Base-by-base conservation (phyloP, 2,329 filamentous ascomycete species). In the Ampelomyces quisqualis region DNA sequence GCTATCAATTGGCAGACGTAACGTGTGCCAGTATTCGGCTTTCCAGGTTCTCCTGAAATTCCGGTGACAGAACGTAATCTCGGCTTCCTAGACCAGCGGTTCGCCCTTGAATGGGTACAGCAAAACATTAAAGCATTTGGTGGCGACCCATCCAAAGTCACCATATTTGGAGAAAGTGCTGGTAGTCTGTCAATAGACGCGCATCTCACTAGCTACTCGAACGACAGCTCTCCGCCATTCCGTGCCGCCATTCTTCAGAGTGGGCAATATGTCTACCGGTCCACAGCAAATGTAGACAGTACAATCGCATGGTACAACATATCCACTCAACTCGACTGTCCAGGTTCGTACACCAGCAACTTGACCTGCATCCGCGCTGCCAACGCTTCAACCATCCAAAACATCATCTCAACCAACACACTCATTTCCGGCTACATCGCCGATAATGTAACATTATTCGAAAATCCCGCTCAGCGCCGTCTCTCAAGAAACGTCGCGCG, bases 11-110 rank as follows among this genome's bases (percentile, higher is more conserved):
- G 5, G 4, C 9, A 11, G 7, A 8, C 7, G 34, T 57, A 26
- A 53, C 15, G 4, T 5, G 4, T 9, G 6, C 2, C 29, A 65
- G 60, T 60, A 2, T 65, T 65, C 31, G 62, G 62, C 11, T 60
- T 63, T 11, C 57, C 60, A 31, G 43, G 31, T 15, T 48, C 57
- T 7, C 51, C 59, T 2, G 51, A 52, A 8, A 32, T 65, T 2
- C 43, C 55, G 4, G 13, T 55, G 7, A 38, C 49, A 9, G 50
- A 45, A 14, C 49, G 45, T 1, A 80, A 80, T 40, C 65, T 75
- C 15, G 77, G 76, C 2, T 77, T 79, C 57, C 77, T 77, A 65
- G 77, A 80, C 38, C 77, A 79, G 44, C 68, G 77, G n/a, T 55
- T 72, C 14, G 77, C 76, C 3, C 62, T 80, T 1, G 73, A 79